Evolutionary conservation across 805 yeast genomes (phyloP).

Genomic region (Candida argentea): DNA sequence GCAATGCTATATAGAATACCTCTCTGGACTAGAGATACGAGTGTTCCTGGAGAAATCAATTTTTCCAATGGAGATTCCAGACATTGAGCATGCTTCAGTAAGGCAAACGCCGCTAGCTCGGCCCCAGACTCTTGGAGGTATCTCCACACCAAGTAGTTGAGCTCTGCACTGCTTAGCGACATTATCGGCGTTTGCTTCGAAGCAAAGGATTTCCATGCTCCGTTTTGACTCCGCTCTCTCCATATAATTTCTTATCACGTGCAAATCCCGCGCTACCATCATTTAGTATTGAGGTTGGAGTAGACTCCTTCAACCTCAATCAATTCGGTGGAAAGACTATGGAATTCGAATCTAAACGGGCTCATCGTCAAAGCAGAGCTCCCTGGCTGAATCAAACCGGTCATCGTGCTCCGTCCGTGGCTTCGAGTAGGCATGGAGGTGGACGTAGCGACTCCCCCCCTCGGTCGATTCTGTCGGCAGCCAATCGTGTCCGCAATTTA

Average conservation of each 20-base stretch:
- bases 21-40: slow-evolving; percentile 75
- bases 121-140: slow-evolving; percentile 80
- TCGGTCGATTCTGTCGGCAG: slow-evolving; percentile 12
- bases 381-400: slow-evolving; percentile 25
- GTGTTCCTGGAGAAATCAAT: slow-evolving; percentile 63
- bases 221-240: not conserved
- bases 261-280: too few species aligned
- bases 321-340: slow-evolving; percentile 8
- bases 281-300: too few species aligned
- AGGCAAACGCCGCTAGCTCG: slow-evolving; percentile 69
- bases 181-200: slow-evolving; percentile 20
- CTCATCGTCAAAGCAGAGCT: slow-evolving; percentile 32
- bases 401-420: too few species aligned
- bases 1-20: slow-evolving; percentile 74
- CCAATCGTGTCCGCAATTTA: slow-evolving; percentile 9
- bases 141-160: slow-evolving; percentile 88
- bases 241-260: too few species aligned
- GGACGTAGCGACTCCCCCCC: slow-evolving; percentile 15
- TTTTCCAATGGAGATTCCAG: slow-evolving; percentile 40
- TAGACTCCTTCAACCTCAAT: too few species aligned
- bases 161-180: slow-evolving; percentile 76
- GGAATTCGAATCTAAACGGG: slow-evolving; percentile 19
- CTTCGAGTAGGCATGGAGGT: too few species aligned
- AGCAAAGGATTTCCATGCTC: not conserved
- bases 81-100: slow-evolving; percentile 65